A percentile compares a stretch with the other conserved stretches of the same genome.
Conservation (phyloP, 306 rosid species). For the Dicorynia guianensis region DNA sequence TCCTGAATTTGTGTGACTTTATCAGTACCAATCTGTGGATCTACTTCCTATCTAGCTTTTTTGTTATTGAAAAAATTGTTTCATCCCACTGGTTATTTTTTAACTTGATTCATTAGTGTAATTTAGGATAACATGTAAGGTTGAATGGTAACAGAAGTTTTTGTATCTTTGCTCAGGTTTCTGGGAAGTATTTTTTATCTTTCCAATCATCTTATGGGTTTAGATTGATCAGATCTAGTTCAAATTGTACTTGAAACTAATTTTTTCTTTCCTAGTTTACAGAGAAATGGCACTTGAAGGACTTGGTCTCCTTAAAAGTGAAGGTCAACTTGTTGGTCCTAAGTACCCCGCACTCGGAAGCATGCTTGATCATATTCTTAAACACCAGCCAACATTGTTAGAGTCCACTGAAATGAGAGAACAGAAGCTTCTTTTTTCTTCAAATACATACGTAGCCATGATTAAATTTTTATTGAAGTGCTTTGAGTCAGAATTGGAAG, state of each 20-base stretch:
- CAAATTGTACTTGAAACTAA: conserved; percentile 20
- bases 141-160: conserved; percentile 13
- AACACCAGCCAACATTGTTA: conserved; percentile 76
- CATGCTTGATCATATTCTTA: conserved; percentile 79
- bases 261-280: conserved; percentile 37
- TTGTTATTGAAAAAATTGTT: background rate
- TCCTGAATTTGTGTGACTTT: background rate
- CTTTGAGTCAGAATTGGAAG: conserved; percentile 75
- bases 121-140: conserved; percentile 12
- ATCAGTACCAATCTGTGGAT: conserved; percentile 11
- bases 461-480: conserved; percentile 81
- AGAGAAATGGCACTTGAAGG: conserved; percentile 97
- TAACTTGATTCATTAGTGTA: conserved; percentile 22
- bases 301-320: conserved; percentile 64
- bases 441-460: conserved; percentile 75
- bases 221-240: conserved; percentile 28
- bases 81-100: conserved; percentile 17
- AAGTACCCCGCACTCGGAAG: conserved; percentile 72
- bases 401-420: conserved; percentile 73
- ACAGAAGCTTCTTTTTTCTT: conserved; percentile 75
- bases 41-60: conserved; percentile 29
- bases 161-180: conserved; percentile 17
- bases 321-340: conserved; percentile 51
- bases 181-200: conserved; percentile 15
- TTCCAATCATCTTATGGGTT: conserved; percentile 17